These are phyloP conservation scores for Aristolochia fimbriata DNA, from an alignment of 164 flowering plant genomes.

Conservation along the genomic window DNA sequence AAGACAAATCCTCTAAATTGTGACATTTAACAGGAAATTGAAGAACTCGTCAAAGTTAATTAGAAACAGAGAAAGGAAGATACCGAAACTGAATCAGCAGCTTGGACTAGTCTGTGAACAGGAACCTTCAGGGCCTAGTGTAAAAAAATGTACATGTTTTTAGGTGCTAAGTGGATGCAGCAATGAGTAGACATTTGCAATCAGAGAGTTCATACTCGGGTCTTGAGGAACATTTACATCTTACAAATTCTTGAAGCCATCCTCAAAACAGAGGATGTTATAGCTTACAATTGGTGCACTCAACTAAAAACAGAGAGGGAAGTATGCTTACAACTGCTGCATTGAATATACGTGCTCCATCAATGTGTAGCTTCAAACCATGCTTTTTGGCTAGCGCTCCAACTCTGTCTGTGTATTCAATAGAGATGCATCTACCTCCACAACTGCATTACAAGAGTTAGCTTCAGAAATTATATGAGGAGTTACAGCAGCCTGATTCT, in stretches of 20 bases:
- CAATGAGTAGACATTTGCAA: no score
- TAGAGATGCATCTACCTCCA: conserved; percentile 80
- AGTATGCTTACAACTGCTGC: conserved; percentile 65
- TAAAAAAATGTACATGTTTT: no score
- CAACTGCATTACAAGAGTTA: conserved; percentile 31
- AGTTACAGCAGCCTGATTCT: no score
- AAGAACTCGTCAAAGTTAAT: no score
- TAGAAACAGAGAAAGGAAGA: not conserved
- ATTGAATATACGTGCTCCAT: conserved; percentile 94
- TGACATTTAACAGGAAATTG: no score
- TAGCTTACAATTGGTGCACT: no score
- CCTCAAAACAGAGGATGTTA: no score
- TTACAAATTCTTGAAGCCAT: not conserved
- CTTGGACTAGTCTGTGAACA: conserved; percentile 69
- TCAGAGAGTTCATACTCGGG: no score
- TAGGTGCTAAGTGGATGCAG: no score
- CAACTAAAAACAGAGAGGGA: not conserved
- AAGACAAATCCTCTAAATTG: no score
- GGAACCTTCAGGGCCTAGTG: conserved; percentile 87
- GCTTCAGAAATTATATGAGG: no score
- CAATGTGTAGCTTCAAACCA: conserved; percentile 91
- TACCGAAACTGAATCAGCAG: conserved; percentile 97
- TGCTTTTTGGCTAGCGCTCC: conserved; percentile 80
- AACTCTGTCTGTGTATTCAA: conserved; percentile 73
- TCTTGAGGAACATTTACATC: not conserved